Base-by-base conservation (phyloP, 2,329 filamentous ascomycete genomes). In the Intubia oerlemansii region DNA sequence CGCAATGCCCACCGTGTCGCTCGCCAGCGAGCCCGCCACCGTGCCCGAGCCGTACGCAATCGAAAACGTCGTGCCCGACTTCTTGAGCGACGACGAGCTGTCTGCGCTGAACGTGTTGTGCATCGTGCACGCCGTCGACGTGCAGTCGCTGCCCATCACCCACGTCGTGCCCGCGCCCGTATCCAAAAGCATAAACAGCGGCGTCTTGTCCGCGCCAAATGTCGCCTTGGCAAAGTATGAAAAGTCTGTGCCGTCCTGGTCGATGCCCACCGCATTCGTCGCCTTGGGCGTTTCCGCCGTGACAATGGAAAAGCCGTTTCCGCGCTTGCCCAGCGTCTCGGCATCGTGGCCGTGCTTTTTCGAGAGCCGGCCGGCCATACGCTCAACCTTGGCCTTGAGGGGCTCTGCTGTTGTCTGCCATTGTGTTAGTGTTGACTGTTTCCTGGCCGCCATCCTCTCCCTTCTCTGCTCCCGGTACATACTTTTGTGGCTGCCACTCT, bases 21-120 rank as follows among this genome's bases (percentile, higher is more conserved):
- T 61, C 6, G 62, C 72, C 24, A 77, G 52, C 10, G 53, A 51
- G 7, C 82, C 82, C 10, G 55, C 59, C 12, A 90, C 77, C 10
- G 61, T 59, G 10, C 82, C 82, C 2, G 76, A 74, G 25, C 82
- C 82, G 41, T 92, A 92, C 5, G 59, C 55, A 26, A 91, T 67
- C 15, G 52, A 56, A 42, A 81, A 90, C 7, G 51, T 42, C 4
- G 59, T 53, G 19, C 51, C 47, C 1, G 56, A 57, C 19, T 55
- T 49, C 36, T 66, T 49, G 27, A 78, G 60, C 2, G 71, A 69
- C 27, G 52, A 60, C 4, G 81, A 91, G 37, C 75, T 63, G 4
- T 53, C 49, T 4, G 59, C 44, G 10, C 75, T 74, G 43, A 80
- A 85, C 0, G 62, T 67, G 41, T 68, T 68, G 46, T 91, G 82